A percentile compares a stretch with the other conserved stretches of the same genome.
Evolutionary conservation across 2,329 filamentous ascomycete species (phyloP).

Genomic region (Hansfordia pulvinata): DNA sequence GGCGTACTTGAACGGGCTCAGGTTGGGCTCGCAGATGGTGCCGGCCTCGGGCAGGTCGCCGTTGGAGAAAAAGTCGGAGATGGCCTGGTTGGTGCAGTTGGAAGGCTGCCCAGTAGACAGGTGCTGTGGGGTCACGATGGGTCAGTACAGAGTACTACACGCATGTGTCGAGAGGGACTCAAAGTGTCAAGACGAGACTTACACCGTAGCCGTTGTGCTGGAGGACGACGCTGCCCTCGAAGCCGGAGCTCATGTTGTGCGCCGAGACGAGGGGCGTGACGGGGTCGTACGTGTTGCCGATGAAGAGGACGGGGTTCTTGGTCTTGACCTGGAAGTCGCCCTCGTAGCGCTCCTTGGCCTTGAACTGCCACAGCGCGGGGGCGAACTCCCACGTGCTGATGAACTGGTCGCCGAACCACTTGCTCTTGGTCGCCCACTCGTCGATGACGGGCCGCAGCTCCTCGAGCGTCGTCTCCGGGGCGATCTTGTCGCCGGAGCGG

Average conservation of each 20-base stretch:
- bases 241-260: conserved; percentile 18
- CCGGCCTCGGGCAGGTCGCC: conserved; percentile 7
- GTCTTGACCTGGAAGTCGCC: conserved; percentile 11
- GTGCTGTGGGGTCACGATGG: background rate
- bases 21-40: conserved; percentile 3
- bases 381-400: background rate
- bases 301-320: conserved; percentile 19
- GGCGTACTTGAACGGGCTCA: no score
- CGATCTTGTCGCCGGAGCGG: conserved; percentile 15
- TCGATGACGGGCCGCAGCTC: conserved; percentile 9
- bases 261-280: conserved; percentile 24
- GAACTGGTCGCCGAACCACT: background rate
- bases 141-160: conserved; percentile 6
- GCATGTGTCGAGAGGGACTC: background rate
- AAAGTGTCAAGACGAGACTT: conserved; percentile 8
- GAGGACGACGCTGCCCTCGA: conserved; percentile 22
- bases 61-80: conserved; percentile 8
- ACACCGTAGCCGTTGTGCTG: conserved; percentile 21
- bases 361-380: conserved; percentile 1
- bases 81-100: conserved; percentile 8
- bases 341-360: background rate
- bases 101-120: conserved; percentile 6
- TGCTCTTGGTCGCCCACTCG: conserved; percentile 8
- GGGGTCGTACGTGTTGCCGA: conserved; percentile 23
- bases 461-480: conserved; percentile 7